These are phyloP conservation scores for Tuber magnatum DNA, from an alignment of 495 filamentous ascomycete genomes.

Conservation along the genomic window DNA sequence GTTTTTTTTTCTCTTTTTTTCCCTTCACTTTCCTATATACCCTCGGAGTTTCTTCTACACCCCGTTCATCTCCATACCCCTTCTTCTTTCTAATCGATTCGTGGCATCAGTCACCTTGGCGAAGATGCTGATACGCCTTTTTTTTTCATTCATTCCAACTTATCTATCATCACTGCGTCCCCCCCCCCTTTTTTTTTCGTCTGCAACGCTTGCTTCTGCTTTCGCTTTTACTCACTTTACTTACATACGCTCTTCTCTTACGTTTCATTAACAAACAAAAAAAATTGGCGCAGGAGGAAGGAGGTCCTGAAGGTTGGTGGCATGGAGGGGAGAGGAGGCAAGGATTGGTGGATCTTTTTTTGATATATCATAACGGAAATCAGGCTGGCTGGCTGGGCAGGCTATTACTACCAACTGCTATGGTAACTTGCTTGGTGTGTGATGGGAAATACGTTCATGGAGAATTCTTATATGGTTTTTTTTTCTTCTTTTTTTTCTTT, in stretches of 20 bases:
- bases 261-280: conserved; percentile 8
- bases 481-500: neutral
- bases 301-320: neutral
- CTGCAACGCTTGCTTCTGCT: conserved; percentile 5
- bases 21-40: neutral
- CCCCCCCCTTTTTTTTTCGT: conserved; percentile 21
- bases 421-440: neutral
- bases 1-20: neutral
- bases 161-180: conserved; percentile 24
- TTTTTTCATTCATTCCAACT: conserved; percentile 1
- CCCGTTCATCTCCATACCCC: neutral
- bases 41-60: neutral
- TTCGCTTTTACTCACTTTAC: conserved; percentile 6
- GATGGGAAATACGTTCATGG: conserved; percentile 1
- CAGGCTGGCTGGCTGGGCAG: neutral
- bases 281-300: neutral
- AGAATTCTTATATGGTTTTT: neutral
- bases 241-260: conserved; percentile 10
- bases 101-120: neutral
- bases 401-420: neutral
- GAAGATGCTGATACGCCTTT: neutral
- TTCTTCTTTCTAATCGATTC: neutral
- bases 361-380: neutral
- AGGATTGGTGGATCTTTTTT: neutral
- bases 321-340: neutral